phyloP scores from a whole-genome alignment of 129 eudicot genomes.

The Artemisia annua region DNA sequence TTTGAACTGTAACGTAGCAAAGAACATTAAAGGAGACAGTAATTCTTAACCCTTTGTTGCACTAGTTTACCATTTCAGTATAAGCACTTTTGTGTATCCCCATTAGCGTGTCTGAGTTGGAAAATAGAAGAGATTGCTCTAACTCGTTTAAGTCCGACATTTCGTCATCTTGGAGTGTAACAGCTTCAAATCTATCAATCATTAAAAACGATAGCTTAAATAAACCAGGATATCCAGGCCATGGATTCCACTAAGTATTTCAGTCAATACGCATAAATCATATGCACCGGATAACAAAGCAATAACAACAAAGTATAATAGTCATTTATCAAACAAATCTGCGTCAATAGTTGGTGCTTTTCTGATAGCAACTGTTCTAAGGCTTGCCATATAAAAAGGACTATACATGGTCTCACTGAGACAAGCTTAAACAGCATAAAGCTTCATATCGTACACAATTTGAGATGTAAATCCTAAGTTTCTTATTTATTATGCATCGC shows the following conservation, averaged over 20 bases:
- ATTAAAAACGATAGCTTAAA: conserved; percentile 5
- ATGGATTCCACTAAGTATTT: background rate
- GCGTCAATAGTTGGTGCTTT: background rate
- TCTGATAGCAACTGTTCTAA: background rate
- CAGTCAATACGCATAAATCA: background rate
- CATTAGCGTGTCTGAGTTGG: conserved; percentile 45
- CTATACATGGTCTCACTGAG: background rate
- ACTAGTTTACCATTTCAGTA: conserved; percentile 61
- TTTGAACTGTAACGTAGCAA: background rate
- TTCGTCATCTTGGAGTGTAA: conserved; percentile 72
- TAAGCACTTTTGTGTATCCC: conserved; percentile 64
- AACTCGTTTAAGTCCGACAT: conserved; percentile 55
- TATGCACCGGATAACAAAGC: conserved; percentile 5
- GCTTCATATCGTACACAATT: background rate
- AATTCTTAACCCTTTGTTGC: background rate
- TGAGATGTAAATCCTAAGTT: background rate
- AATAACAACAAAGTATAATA: background rate
- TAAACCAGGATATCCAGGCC: background rate
- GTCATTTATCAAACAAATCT: background rate
- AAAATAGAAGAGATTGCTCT: conserved; percentile 51
- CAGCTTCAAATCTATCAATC: conserved; percentile 58
- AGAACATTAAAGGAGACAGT: background rate
- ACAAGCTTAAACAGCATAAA: background rate
- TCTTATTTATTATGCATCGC: background rate
- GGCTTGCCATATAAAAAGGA: conserved; percentile 1